Base-by-base conservation (phyloP, 2,329 filamentous ascomycete species). In the Alternaria longipes region DNA sequence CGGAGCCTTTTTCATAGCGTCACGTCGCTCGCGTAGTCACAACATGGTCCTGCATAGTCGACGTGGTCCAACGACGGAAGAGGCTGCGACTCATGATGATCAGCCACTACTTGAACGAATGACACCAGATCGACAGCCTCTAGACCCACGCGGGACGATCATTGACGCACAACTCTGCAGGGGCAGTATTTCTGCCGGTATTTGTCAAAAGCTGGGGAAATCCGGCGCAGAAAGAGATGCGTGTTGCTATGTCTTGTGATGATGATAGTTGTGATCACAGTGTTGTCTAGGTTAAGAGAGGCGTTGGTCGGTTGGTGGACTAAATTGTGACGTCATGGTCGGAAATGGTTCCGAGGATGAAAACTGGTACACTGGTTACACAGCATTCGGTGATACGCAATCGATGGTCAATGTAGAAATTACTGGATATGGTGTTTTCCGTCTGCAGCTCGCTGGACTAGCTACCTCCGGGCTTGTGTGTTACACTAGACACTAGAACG, bases 101-200 rank as follows among this genome's bases (percentile, higher is more conserved):
- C 42, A 11, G 22, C 42, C 24, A 45, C 42, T 45, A 50, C 14
- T n/a, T 4, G 18, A 3, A n/a, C 1, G 30, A 7, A 46, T 3
- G 4, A 30, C 45, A 16, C 46, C 11, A 49, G 46, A 50, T 50
- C 46, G 46, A 50, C 46, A 26, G 32, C 20, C 30, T 50, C 46
- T 20, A 50, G 46, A 50, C 46, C 46, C 30, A 11, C 46, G 30
- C 46, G 46, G 8, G 46, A 5, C 1, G 30, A 50, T 36, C 42
- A 45, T 28, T n/a, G 42, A 26, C 24, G 42, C 22, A 26, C 14
- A 22, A 45, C 42, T 28, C 18, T 22, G 20, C 41, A 45, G 42
- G 42, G 22, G 24, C 22, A 26, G 5, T 38, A 18, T n/a, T 38
- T n/a, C 34, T 38, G 34, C 34, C 34, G 16, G 24, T 26, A 28